A percentile compares a stretch with the other conserved stretches of the same genome.
phyloP scores from a whole-genome alignment of 305 asterid species.

The Lippia alba region DNA sequence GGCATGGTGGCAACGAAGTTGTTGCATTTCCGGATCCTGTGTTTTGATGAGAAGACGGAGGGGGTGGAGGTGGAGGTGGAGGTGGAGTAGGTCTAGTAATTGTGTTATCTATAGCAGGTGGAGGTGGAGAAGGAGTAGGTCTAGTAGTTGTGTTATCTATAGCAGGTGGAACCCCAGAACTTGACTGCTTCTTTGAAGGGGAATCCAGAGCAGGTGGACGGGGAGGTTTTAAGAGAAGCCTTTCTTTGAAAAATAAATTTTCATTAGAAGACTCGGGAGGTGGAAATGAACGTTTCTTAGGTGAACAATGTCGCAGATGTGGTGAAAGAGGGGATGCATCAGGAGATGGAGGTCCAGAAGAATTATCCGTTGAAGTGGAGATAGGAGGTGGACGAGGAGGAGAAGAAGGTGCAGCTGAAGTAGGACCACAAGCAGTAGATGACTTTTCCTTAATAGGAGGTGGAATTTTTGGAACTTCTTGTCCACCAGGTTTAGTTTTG shows the following conservation, averaged over 20 bases:
- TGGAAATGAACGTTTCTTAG: background rate
- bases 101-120: background rate
- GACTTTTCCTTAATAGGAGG: slow-evolving; percentile 32
- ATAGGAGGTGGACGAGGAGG: slow-evolving; percentile 27
- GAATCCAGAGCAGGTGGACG: slow-evolving; percentile 41
- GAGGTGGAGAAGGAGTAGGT: background rate
- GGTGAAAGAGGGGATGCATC: background rate
- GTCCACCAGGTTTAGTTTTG: too few species aligned
- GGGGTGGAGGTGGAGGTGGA: slow-evolving; percentile 44
- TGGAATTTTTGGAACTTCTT: too few species aligned
- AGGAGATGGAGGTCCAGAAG: slow-evolving; percentile 31
- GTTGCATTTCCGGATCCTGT: slow-evolving; percentile 30
- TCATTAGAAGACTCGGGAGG: background rate
- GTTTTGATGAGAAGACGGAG: slow-evolving; percentile 24
- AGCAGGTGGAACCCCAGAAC: background rate
- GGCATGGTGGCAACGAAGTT: slow-evolving; percentile 48
- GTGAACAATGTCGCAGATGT: background rate
- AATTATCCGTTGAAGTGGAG: slow-evolving; percentile 12
- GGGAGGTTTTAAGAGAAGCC: background rate
- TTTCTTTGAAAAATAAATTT: too few species aligned
- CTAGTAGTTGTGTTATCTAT: too few species aligned
- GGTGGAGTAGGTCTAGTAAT: slow-evolving; percentile 5
- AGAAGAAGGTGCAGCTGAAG: slow-evolving; percentile 44
- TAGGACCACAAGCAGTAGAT: slow-evolving; percentile 38
- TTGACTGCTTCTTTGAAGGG: background rate